Conservation (phyloP, 495 filamentous ascomycete genomes). For the Bombardia bombarda region DNA sequence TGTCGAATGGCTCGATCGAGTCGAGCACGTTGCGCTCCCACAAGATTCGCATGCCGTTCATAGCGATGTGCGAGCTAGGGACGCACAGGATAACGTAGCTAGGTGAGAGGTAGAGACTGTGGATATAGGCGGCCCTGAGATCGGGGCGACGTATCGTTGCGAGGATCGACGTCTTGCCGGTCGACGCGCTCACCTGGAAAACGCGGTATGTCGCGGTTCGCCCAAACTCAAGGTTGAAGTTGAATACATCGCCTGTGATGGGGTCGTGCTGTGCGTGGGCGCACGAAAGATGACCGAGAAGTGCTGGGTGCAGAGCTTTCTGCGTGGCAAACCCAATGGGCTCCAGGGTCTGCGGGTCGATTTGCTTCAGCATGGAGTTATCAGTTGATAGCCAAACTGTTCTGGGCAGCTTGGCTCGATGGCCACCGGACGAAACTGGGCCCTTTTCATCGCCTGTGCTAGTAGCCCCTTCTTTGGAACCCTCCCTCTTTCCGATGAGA, state of each 20-base stretch:
- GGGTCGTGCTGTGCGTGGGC: conserved; percentile 65
- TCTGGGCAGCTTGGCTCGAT: conserved; percentile 24
- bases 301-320: conserved; percentile 49
- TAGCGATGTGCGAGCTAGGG: conserved; percentile 44
- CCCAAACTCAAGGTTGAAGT: conserved; percentile 58
- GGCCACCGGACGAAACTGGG: too few species aligned
- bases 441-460: not conserved
- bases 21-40: conserved; percentile 52
- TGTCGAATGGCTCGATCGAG: conserved; percentile 46
- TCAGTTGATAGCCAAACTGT: conserved; percentile 58
- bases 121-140: conserved; percentile 54
- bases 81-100: conserved; percentile 60
- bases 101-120: conserved; percentile 61
- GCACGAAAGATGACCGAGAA: conserved; percentile 54
- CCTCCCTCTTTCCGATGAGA: not conserved
- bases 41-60: conserved; percentile 42
- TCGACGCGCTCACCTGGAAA: conserved; percentile 51
- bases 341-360: conserved; percentile 63
- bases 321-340: conserved; percentile 56
- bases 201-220: conserved; percentile 45
- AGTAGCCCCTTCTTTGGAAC: not conserved
- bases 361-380: conserved; percentile 41
- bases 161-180: conserved; percentile 59
- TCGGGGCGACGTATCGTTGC: conserved; percentile 49
- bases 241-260: conserved; percentile 64